Base-by-base conservation (phyloP, 306 rosid genomes). In the Herpetospermum pedunculosum region DNA sequence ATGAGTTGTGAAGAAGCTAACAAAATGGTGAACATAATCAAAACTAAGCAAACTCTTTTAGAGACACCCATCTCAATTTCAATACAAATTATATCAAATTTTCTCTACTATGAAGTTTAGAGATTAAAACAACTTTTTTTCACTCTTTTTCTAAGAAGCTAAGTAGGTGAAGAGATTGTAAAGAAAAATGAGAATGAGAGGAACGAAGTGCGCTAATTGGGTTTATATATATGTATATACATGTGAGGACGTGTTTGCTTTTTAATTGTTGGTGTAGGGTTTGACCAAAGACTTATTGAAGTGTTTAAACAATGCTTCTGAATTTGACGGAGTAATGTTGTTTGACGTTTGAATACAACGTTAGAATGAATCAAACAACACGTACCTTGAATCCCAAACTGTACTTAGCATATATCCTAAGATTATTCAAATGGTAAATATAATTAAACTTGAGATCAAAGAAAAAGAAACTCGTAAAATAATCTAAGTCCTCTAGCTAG, bases 331-430 rank as follows among this genome's bases (percentile, higher is more conserved):
- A 10, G 81, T 49, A 71, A 35, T 62, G 13, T 77, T 3, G 82
- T 79, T 84, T 78, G 79, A 82, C 82, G 21, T 70, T 75, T 73
- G 80, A 81, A 77, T 26, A 65, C 53, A 65, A 49, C 30, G 8
- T 34, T 60, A 19, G 73, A 78, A 59, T 78, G 38, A 38, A 48
- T 57, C 70, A 70, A 77, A 30, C 4, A 19, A 78, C 67, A 49
- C 77, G 68, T 48, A 64, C 41, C 32, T 75, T 28, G 52, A 30
- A 26, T 43, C 19, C 25, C 67, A 70, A 57, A 58, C 18, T 10
- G 5, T 40, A n/a, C n/a, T 2, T 6, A 8, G 3, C 14, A 35
- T 21, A 58, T 16, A 60, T 60, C 14, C 43, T 3, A 60, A 59
- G 12, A 59, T 59, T 59, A 30, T 30, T 59, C 18, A 63, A 63